A percentile compares a stretch with the other conserved stretches of the same genome.
These are phyloP conservation scores for Macrotyloma uniflorum DNA, from an alignment of 306 rosid genomes.

Conservation along the genomic window DNA sequence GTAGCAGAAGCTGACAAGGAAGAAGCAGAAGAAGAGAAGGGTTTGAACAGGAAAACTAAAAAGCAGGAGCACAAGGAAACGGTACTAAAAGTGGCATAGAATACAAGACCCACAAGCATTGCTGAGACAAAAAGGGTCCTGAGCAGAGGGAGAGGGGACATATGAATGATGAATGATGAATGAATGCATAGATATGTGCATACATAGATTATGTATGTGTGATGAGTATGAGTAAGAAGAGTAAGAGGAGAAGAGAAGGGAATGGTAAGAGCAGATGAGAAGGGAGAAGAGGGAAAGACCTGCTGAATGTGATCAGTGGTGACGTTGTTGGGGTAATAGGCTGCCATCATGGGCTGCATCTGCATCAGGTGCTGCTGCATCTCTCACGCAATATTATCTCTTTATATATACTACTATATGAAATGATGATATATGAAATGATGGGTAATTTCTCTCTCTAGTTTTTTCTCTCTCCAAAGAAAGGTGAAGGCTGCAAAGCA, in stretches of 20 bases:
- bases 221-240: not conserved
- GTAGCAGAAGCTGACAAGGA: constrained; percentile 41
- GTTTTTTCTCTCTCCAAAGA: constrained; percentile 4
- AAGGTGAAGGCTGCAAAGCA: not conserved
- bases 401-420: not conserved
- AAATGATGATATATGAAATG: not conserved
- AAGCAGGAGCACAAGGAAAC: not conserved
- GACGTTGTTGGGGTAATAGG: constrained; percentile 96
- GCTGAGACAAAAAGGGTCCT: constrained; percentile 32
- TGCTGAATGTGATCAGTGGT: constrained; percentile 99
- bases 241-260: not conserved
- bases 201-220: too few relatives aligned
- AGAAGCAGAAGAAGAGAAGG: not conserved
- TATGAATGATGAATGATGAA: not conserved
- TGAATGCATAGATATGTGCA: too few relatives aligned
- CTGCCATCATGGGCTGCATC: constrained; percentile 99
- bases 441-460: not conserved
- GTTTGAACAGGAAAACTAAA: constrained; percentile 16
- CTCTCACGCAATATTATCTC: constrained; percentile 10
- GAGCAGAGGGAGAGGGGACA: not conserved
- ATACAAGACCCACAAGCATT: constrained; percentile 31
- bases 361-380: constrained; percentile 99
- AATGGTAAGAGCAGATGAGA: not conserved
- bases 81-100: constrained; percentile 16
- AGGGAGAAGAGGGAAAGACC: constrained; percentile 36